Base-by-base conservation (phyloP, 805 yeast genomes). In the Ogataea methylovora region DNA sequence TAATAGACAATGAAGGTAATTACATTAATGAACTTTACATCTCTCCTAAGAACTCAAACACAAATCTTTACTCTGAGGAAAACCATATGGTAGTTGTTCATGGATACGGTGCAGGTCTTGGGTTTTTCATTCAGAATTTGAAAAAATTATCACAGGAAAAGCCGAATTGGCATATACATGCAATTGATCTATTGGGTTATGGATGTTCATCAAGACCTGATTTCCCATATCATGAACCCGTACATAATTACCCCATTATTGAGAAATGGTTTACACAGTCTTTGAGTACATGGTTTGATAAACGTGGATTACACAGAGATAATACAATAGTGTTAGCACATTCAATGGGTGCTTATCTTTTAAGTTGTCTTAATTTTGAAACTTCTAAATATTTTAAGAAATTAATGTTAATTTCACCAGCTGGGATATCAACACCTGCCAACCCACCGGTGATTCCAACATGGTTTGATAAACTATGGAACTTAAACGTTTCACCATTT, bases 61-160 rank as follows among this genome's bases (percentile, higher is more conserved):
- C 18, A 4, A 10, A 12, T n/a, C 3, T 4, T 4, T 8, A 10
- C 6, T 35, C 42, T 6, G 44, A 41, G 3, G 38, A 41, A 18
- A 59, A 56, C 36, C 84, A 78, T 55, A 56, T 87, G 17, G 85
- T 92, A 2, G 56, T 90, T 41, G 60, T 92, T 4, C 98, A 90
- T 56, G 98, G 98, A 0, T 87, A 86, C 51, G 96, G 95, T 2
- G 95, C 97, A 0, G 84, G 94, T 1, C 71, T 87, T 11, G 90
- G 94, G 18, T 77, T 86, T 35, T 90, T 76, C 46, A 72, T 79
- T 48, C 73, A 80, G 41, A 90, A 84, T 50, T 73, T 84, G 43
- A 72, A 70, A 30, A 40, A 41, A 10, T 21, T 52, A 15, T 51
- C 60, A 0, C 27, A 36, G 11, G 20, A 46, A 36, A 45, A 56